A percentile compares a stretch with the other conserved stretches of the same genome.
Evolutionary conservation across 83 land plant genomes (phyloP).

Genomic region (Larix sibirica): DNA sequence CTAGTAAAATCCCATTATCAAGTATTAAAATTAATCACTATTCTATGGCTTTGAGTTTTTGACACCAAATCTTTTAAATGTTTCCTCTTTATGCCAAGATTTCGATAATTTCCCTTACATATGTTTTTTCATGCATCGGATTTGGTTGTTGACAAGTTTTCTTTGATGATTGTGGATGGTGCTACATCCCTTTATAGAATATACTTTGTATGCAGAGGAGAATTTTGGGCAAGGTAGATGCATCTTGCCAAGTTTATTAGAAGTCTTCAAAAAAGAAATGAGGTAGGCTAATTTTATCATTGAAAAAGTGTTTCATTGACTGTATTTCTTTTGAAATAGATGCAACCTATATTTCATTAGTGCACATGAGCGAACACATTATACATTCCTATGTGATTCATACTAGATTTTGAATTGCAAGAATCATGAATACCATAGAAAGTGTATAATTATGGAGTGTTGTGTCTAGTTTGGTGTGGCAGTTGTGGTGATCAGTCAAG

Average conservation of each 20-base stretch:
- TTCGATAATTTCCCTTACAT: not conserved
- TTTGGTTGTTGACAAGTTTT: slow-evolving; percentile 60
- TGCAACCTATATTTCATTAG: too few relatives aligned
- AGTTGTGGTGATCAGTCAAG: too few relatives aligned
- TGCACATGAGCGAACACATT: too few relatives aligned
- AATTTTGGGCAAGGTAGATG: slow-evolving; percentile 95
- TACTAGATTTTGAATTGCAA: too few relatives aligned
- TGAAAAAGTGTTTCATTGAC: not conserved
- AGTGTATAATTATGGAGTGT: too few relatives aligned
- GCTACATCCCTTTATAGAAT: slow-evolving; percentile 96
- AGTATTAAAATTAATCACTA: not conserved
- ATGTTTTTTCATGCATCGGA: not conserved
- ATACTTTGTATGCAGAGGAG: slow-evolving; percentile 94
- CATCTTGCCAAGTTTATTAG: slow-evolving; percentile 97
- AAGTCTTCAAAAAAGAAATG: slow-evolving; percentile 93
- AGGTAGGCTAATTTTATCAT: slow-evolving; percentile 42
- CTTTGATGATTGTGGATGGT: slow-evolving; percentile 94
- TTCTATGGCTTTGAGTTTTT: not conserved
- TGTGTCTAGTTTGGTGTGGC: too few relatives aligned
- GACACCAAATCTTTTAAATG: not conserved
- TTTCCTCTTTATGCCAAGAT: not conserved
- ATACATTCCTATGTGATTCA: too few relatives aligned
- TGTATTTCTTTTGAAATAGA: not conserved
- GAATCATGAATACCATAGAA: too few relatives aligned
- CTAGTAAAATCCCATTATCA: not conserved